Percentiles rank a stretch among this genome's conserved stretches.
Conservation (phyloP, 352 stramenopile genomes). For the Pythium vanterpoolii region DNA sequence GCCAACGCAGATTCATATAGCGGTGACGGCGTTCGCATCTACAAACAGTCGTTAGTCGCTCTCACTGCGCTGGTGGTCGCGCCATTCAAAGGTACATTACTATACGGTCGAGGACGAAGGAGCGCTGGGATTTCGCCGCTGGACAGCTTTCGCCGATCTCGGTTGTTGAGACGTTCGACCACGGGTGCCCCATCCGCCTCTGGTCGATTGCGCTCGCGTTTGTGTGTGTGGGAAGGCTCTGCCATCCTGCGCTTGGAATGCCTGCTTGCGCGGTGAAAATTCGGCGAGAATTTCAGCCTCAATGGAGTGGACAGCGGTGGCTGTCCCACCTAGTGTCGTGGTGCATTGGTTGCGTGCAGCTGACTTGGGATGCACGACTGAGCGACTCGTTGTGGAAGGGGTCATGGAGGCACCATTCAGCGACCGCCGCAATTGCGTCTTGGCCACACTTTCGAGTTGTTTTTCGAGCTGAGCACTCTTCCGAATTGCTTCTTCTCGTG, state of each 20-base stretch:
- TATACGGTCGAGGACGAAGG: slow-evolving; percentile 21
- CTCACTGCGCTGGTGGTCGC: slow-evolving; percentile 2
- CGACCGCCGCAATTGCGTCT: slow-evolving; percentile 1
- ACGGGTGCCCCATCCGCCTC: background rate
- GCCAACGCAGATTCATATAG: slow-evolving; percentile 15
- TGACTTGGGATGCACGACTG: too few relatives aligned
- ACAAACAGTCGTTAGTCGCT: background rate
- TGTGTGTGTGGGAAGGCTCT: background rate
- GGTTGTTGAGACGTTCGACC: background rate
- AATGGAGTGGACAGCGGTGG: slow-evolving; percentile 14
- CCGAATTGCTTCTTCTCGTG: slow-evolving; percentile 25
- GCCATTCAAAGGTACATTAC: slow-evolving; percentile 3
- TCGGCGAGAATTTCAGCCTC: slow-evolving; percentile 35
- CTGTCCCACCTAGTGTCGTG: too few relatives aligned
- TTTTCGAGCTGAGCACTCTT: slow-evolving; percentile 24
- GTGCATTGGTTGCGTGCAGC: too few relatives aligned
- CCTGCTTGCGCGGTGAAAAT: slow-evolving; percentile 13
- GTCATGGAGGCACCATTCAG: background rate
- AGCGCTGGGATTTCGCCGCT: too few relatives aligned
- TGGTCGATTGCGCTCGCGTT: background rate
- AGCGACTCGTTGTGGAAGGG: background rate
- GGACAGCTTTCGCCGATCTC: background rate
- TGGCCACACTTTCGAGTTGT: slow-evolving; percentile 26
- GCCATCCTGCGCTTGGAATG: background rate
- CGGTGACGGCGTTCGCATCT: background rate